A percentile compares a stretch with the other conserved stretches of the same genome.
These are phyloP conservation scores for Cyclotella choctawhatcheeana DNA, from an alignment of 108 stramenopile species.

Conservation along the genomic window DNA sequence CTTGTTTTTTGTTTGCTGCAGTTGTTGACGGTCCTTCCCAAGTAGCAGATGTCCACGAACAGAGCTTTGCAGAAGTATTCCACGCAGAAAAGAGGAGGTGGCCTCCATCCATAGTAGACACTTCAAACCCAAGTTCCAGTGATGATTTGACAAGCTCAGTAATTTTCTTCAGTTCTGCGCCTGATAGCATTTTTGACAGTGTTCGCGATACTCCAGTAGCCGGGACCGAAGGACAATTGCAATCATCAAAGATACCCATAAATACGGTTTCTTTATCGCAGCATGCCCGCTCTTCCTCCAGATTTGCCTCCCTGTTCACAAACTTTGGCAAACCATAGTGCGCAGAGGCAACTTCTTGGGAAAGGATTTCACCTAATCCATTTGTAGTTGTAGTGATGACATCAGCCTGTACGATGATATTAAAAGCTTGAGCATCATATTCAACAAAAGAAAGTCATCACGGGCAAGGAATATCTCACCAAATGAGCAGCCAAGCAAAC, in stretches of 20 bases:
- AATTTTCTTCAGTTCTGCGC: slow-evolving; percentile 27
- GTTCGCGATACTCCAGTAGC: slow-evolving; percentile 12
- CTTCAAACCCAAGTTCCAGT: slow-evolving; percentile 58
- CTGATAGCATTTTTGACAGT: not conserved
- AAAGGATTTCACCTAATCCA: slow-evolving; percentile 23
- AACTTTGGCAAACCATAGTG: slow-evolving; percentile 44
- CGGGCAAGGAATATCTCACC: not conserved
- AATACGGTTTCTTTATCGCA: slow-evolving; percentile 49
- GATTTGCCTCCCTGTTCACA: not conserved
- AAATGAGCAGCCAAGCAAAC: slow-evolving; percentile 47
- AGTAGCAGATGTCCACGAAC: slow-evolving; percentile 29
- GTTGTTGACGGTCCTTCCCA: slow-evolving; percentile 38
- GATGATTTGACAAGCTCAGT: slow-evolving; percentile 34
- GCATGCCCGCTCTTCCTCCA: slow-evolving; percentile 22
- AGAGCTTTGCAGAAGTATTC: slow-evolving; percentile 67
- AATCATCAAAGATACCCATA: slow-evolving; percentile 68
- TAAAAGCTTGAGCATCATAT: not conserved
- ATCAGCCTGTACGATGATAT: slow-evolving; percentile 36
- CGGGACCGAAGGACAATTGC: slow-evolving; percentile 62
- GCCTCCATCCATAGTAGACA: slow-evolving; percentile 58
- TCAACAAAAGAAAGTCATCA: not conserved
- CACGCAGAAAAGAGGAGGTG: slow-evolving; percentile 77
- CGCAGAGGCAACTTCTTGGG: slow-evolving; percentile 33
- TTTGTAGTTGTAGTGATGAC: slow-evolving; percentile 24
- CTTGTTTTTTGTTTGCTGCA: slow-evolving; percentile 13